Conservation (phyloP, 2,329 filamentous ascomycete species). For the Alternaria alternata region DNA sequence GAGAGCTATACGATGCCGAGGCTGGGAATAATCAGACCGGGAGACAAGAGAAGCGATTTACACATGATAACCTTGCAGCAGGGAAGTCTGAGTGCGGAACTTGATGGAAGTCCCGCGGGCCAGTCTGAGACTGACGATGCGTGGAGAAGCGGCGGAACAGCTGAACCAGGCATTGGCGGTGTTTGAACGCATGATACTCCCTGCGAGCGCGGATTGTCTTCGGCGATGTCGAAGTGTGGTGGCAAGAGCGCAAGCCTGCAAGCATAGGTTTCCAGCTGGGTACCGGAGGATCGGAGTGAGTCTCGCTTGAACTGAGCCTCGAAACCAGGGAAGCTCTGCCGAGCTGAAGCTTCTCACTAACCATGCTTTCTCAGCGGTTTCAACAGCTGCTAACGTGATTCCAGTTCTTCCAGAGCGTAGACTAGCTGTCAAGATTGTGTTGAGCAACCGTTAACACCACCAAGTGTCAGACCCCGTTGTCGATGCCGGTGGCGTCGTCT, state of each 20-base stretch:
- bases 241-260: conserved; percentile 8
- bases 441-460: neutral
- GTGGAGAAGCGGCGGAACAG: conserved; percentile 5
- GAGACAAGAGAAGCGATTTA: conserved; percentile 1
- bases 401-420: conserved; percentile 1
- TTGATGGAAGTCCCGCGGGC: conserved; percentile 1
- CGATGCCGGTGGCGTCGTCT: conserved; percentile 2
- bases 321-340: conserved; percentile 3
- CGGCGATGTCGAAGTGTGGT: neutral
- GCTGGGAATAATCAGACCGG: neutral
- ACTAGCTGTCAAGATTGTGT: neutral
- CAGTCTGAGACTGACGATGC: conserved; percentile 4
- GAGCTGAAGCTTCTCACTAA: neutral
- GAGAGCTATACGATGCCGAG: neutral
- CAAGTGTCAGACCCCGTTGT: neutral
- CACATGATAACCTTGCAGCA: neutral
- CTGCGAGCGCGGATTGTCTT: neutral
- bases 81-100: conserved; percentile 3
- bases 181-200: conserved; percentile 5
- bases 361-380: neutral
- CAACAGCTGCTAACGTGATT: conserved; percentile 2
- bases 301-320: neutral
- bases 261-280: neutral
- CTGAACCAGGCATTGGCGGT: neutral
- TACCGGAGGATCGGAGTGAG: neutral